Evolutionary conservation across 495 filamentous ascomycete species (phyloP), one percentile per base, ranked within the genome.

Genomic region (Xylaria palmicola): DNA sequence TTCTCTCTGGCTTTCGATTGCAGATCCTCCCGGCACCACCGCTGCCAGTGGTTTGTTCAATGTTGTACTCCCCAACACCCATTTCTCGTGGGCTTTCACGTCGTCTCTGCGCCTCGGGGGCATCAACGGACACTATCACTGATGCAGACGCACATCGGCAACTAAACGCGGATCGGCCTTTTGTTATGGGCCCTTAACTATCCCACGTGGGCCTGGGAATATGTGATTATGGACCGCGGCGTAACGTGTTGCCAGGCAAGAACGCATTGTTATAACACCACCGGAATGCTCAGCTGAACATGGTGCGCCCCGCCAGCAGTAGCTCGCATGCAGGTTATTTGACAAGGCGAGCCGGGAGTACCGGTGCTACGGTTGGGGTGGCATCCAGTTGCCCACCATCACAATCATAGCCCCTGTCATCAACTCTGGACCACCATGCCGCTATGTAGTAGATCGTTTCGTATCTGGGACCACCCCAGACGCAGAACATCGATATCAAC

Each of bases 1-100:
- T 56, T 56, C 53, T 15, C 43, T 56, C 24, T 19, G n/a, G 53
- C 53, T 56, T n/a, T 56, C 53, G 2, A 44, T 56, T 56, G 53
- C 53, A 56, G 53, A 32, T 56, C 51, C 26, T 51, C n/a, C 29
- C 12, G 47, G 29, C 47, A 9, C n/a, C n/a, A n/a, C n/a, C n/a
- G n/a, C n/a, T n/a, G n/a, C n/a, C n/a, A n/a, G n/a, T n/a, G n/a
- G n/a, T n/a, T n/a, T n/a, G n/a, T n/a, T n/a, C n/a, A n/a, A n/a
- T n/a, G n/a, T n/a, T n/a, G n/a, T n/a, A n/a, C n/a, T n/a, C n/a
- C n/a, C n/a, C n/a, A n/a, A n/a, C n/a, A n/a, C n/a, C n/a, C n/a
- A n/a, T n/a, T n/a, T n/a, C n/a, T n/a, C n/a, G n/a, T n/a, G n/a
- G n/a, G n/a, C n/a, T n/a, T n/a, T n/a, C n/a, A n/a, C n/a, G n/a